These are phyloP conservation scores for Elymus sibiricus DNA, from an alignment of 176 grass and related monocot genomes.

Conservation along the genomic window DNA sequence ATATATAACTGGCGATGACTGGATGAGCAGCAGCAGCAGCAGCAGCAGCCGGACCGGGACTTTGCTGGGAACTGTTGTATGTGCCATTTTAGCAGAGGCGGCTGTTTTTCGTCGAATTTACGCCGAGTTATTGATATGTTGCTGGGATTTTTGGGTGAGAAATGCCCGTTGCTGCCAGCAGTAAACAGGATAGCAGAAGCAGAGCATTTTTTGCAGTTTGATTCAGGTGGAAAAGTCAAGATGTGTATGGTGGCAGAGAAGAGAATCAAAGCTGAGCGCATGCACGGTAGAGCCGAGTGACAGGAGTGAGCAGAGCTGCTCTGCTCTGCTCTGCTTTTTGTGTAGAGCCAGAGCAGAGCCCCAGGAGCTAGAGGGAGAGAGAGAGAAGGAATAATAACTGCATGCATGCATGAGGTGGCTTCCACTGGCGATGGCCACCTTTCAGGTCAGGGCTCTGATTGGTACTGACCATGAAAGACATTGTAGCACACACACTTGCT, in stretches of 20 bases:
- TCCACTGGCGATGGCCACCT: not conserved
- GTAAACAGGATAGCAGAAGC: too few species aligned
- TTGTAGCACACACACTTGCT: slow-evolving; percentile 1
- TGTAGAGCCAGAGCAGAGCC: not conserved
- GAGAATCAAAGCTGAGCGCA: slow-evolving; percentile 1
- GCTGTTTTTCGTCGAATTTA: not conserved
- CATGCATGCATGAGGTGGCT: not conserved
- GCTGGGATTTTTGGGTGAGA: too few species aligned
- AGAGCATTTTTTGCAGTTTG: not conserved
- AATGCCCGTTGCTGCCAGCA: too few species aligned
- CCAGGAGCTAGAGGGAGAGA: not conserved
- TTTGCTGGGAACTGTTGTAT: not conserved
- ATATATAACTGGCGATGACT: slow-evolving; percentile 9
- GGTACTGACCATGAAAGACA: slow-evolving; percentile 12
- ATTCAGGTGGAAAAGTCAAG: not conserved
- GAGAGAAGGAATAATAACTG: not conserved
- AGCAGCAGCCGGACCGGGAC: not conserved
- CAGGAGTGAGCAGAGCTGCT: not conserved
- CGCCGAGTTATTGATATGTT: too few species aligned
- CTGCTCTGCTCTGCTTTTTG: not conserved
- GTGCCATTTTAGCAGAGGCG: not conserved
- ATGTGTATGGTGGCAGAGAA: not conserved
- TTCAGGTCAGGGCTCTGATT: not conserved
- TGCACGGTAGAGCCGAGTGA: not conserved
- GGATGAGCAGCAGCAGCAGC: not conserved